Evolutionary conservation across 371 early-diverging fungal species (phyloP).

Genomic region (Funneliformis caledonium): DNA sequence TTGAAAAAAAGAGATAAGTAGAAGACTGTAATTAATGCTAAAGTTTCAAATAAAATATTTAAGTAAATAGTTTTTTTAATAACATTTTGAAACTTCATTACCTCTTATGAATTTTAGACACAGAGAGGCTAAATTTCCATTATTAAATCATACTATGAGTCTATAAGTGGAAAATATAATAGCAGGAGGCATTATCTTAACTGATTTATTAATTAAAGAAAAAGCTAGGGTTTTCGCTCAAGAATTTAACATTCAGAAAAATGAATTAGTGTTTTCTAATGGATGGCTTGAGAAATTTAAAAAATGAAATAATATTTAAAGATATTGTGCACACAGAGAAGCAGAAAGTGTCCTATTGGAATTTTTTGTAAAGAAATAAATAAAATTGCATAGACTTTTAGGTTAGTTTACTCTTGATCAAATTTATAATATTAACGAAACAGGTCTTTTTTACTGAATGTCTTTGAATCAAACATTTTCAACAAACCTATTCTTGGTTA

Average conservation of each 20-base stretch:
- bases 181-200: not conserved
- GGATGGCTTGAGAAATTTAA: slow-evolving; percentile 34
- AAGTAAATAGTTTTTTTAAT: too few relatives aligned
- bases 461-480: slow-evolving; percentile 4
- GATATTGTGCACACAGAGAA: not conserved
- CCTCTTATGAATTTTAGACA: too few relatives aligned
- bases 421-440: too few relatives aligned
- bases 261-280: not conserved
- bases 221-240: not conserved
- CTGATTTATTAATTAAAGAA: slow-evolving; percentile 10
- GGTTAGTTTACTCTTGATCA: too few relatives aligned
- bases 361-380: not conserved
- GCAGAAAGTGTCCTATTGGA: slow-evolving; percentile 16
- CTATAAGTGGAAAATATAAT: too few relatives aligned
- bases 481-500: not conserved
- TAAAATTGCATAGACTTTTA: slow-evolving; percentile 20
- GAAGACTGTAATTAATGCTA: not conserved
- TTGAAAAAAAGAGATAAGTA: slow-evolving; percentile 7
- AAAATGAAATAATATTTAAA: slow-evolving; percentile 16
- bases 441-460: slow-evolving; percentile 6
- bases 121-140: too few relatives aligned
- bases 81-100: too few relatives aligned
- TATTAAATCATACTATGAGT: too few relatives aligned
- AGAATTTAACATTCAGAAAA: too few relatives aligned
- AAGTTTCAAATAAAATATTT: not conserved